Evolutionary conservation across 345 rosid species (phyloP), one percentile per base, ranked within the genome.

Genomic region (Sonneratia caseolaris): DNA sequence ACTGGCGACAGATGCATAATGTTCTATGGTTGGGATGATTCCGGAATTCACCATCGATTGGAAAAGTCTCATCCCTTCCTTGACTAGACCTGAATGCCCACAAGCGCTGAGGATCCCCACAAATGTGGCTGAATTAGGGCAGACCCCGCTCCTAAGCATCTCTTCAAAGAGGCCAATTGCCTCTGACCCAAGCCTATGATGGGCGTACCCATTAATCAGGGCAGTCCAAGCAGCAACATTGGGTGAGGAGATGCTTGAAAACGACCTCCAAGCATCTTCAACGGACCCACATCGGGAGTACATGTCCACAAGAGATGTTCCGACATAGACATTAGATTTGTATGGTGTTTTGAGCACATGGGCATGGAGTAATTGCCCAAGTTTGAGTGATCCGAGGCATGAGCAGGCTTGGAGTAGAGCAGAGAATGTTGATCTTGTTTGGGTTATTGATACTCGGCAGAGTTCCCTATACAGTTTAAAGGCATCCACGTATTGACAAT

Each of bases 161-260:
- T 59, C 75, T 66, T 74, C 78, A 72, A 83, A 88, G 62, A 82
- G 84, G 53, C 64, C 59, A 53, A 82, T 71, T 66, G 87, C 85
- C 75, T 83, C 84, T 4, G 72, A 78, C 47, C 82, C 86, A 75
- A 81, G 84, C 64, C 93, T 85, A 64, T 86, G 85, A 65, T 77
- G 84, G n/a, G 89, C 85, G 74, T 76, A 82, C 16, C 81, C 90
- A 76, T 85, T 80, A 22, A 86, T 79, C 69, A 86, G 84, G 71
- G 93, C 84, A 1, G 88, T 85, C 91, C 87, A 86, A 16, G 86
- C 79, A 24, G 86, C 86, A 57, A 86, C 86, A 76, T 83, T 83
- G 21, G 88, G 86, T 6, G 75, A 77, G 42, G 70, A 76, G 74
- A 86, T 86, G 81, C 80, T 71, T 19, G 71, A 53, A 37, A 85